These are phyloP conservation scores for Capsaspora owczarzaki DNA, from an alignment of 78 protist genomes.

Conservation along the genomic window DNA sequence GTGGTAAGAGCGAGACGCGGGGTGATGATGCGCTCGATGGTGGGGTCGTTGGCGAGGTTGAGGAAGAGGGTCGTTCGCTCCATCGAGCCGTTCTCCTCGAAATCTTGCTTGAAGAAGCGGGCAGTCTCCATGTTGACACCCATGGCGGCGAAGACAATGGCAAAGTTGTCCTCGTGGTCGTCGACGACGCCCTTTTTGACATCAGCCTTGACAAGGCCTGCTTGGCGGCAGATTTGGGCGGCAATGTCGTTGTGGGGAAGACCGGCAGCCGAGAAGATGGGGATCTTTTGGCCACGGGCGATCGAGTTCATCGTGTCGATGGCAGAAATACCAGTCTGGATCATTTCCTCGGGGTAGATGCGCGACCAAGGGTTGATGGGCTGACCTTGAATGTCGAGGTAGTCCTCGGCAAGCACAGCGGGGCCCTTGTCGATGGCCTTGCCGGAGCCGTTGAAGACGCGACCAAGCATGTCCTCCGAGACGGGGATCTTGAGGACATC, in stretches of 20 bases:
- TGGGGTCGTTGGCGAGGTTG: slow-evolving; percentile 99
- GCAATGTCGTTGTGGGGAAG: slow-evolving; percentile 98
- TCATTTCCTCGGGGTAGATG: slow-evolving; percentile 99
- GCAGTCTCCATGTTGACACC: slow-evolving; percentile 99
- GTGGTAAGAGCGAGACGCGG: slow-evolving; percentile 97
- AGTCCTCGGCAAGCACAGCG: slow-evolving; percentile 90
- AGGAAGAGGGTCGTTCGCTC: slow-evolving; percentile 93
- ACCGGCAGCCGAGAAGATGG: slow-evolving; percentile 99
- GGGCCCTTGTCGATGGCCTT: slow-evolving; percentile 97
- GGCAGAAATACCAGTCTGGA: slow-evolving; percentile 99
- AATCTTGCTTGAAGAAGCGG: slow-evolving; percentile 96
- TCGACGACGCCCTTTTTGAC: slow-evolving; percentile 49
- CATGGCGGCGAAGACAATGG: slow-evolving; percentile 99
- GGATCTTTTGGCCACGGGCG: slow-evolving; percentile 99
- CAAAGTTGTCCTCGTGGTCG: slow-evolving; percentile 89
- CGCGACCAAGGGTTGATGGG: slow-evolving; percentile 98
- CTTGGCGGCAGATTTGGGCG: slow-evolving; percentile 98
- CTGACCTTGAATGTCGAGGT: slow-evolving; percentile 87
- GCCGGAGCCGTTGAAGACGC: slow-evolving; percentile 98
- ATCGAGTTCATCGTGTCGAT: slow-evolving; percentile 97
- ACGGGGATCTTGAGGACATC: slow-evolving; percentile 85
- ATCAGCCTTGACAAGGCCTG: slow-evolving; percentile 89
- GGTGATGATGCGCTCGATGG: slow-evolving; percentile 99
- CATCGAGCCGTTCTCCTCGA: slow-evolving; percentile 96
- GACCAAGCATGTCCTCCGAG: slow-evolving; percentile 98